phyloP scores from a whole-genome alignment of 1,284 basidiomycete genomes.

The Xerocomus nothofagi region DNA sequence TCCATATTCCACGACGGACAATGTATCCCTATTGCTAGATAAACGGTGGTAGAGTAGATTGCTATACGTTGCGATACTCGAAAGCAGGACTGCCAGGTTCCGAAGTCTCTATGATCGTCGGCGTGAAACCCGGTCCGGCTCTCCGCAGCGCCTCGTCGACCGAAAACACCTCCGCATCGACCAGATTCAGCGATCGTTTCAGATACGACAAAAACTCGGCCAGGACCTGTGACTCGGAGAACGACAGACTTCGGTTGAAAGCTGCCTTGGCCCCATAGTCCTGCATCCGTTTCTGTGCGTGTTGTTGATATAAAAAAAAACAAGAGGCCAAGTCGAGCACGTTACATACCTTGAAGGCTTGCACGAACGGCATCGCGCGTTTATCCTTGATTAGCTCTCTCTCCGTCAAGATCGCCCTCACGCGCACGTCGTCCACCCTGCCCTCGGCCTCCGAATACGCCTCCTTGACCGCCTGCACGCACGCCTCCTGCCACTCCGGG shows the following conservation, averaged over 20 bases:
- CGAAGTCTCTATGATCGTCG: conserved; percentile 74
- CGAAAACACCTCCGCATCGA: conserved; percentile 47
- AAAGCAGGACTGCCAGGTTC: conserved; percentile 88
- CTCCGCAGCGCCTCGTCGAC: conserved; percentile 53
- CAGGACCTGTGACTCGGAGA: conserved; percentile 84
- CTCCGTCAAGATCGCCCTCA: conserved; percentile 69
- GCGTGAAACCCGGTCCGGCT: conserved; percentile 58
- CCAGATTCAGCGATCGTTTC: conserved; percentile 78
- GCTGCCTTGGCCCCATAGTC: conserved; percentile 79
- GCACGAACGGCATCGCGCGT: conserved; percentile 93
- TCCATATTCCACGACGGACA: too few relatives aligned
- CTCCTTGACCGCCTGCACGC: conserved; percentile 75
- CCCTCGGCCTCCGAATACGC: conserved; percentile 62
- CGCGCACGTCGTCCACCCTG: conserved; percentile 82
- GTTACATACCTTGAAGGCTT: conserved; percentile 77
- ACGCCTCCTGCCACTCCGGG: conserved; percentile 92
- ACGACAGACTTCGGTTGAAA: conserved; percentile 86
- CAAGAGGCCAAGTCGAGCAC: conserved; percentile 46
- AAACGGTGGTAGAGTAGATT: not conserved
- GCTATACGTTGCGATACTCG: conserved; percentile 74
- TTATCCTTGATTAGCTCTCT: conserved; percentile 95
- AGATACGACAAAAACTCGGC: conserved; percentile 77
- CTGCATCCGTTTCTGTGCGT: conserved; percentile 75
- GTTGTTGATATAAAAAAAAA: too few relatives aligned
- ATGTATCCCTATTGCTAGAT: not conserved